These are phyloP conservation scores for Blastobotrys raffinosifermentans DNA, from an alignment of 1,139 yeast species.

Conservation along the genomic window DNA sequence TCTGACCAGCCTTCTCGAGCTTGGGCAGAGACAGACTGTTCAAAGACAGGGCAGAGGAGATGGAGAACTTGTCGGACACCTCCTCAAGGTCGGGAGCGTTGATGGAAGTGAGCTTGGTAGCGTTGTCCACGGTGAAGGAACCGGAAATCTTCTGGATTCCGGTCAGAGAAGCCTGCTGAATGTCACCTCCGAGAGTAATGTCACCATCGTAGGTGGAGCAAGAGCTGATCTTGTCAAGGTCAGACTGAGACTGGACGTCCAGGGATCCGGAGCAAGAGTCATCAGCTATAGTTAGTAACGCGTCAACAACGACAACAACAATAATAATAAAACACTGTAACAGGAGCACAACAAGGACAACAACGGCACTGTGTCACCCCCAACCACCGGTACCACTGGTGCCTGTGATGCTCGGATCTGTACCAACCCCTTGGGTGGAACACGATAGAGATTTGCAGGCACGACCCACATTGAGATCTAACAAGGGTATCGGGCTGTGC, in stretches of 20 bases:
- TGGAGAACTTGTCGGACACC: constrained; percentile 62
- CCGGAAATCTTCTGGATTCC: constrained; percentile 69
- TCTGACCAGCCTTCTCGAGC: constrained; percentile 73
- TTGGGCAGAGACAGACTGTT: constrained; percentile 67
- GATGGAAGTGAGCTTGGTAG: constrained; percentile 55
- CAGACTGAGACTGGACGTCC: constrained; percentile 57
- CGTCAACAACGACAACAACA: too few relatives aligned
- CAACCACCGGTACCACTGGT: too few relatives aligned
- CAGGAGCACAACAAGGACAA: too few relatives aligned
- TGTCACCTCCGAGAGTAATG: constrained; percentile 53
- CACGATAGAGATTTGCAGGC: too few relatives aligned
- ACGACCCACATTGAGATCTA: too few relatives aligned
- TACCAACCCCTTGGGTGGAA: too few relatives aligned
- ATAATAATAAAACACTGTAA: too few relatives aligned
- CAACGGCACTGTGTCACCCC: too few relatives aligned
- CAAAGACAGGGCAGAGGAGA: constrained; percentile 63
- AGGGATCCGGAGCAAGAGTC: constrained; percentile 12
- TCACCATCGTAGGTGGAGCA: constrained; percentile 83
- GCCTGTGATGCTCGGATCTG: too few relatives aligned
- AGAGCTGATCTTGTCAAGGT: constrained; percentile 63
- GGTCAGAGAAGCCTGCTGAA: constrained; percentile 43
- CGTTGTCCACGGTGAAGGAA: constrained; percentile 59
- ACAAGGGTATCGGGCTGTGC: too few relatives aligned
- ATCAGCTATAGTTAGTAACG: constrained; percentile 15
- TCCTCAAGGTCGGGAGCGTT: constrained; percentile 73